Conservation (phyloP, 495 filamentous ascomycete genomes). For the Parachaetomium inaequale region DNA sequence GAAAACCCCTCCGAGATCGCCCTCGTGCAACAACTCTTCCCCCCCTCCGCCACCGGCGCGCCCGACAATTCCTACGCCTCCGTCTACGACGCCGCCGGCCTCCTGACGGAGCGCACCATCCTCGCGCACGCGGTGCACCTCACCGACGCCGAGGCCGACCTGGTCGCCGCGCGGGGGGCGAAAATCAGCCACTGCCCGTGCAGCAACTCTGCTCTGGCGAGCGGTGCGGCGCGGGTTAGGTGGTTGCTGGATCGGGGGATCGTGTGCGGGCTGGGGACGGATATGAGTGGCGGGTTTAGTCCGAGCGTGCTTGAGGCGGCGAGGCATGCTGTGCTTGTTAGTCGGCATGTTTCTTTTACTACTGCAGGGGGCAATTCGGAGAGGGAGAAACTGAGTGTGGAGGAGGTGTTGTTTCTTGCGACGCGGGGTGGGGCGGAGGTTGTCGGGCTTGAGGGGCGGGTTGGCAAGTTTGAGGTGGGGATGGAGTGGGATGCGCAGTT, state of each 20-base stretch:
- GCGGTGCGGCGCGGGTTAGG: slow-evolving; percentile 69
- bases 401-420: slow-evolving; percentile 83
- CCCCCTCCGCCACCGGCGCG: slow-evolving; percentile 31
- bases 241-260: slow-evolving; percentile 69
- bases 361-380: slow-evolving; percentile 35
- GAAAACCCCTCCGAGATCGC: slow-evolving; percentile 73
- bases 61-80: slow-evolving; percentile 58
- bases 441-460: slow-evolving; percentile 61
- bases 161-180: slow-evolving; percentile 57
- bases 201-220: slow-evolving; percentile 74
- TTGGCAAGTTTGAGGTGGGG: slow-evolving; percentile 79
- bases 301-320: slow-evolving; percentile 74
- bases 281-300: slow-evolving; percentile 82
- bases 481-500: slow-evolving; percentile 89
- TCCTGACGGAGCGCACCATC: slow-evolving; percentile 71
- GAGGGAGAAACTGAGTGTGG: slow-evolving; percentile 62
- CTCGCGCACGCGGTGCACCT: slow-evolving; percentile 86
- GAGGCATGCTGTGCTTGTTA: slow-evolving; percentile 72
- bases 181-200: slow-evolving; percentile 84
- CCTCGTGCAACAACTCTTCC: slow-evolving; percentile 70
- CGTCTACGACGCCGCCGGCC: slow-evolving; percentile 70
- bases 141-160: slow-evolving; percentile 53
- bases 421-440: slow-evolving; percentile 77
- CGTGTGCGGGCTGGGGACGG: slow-evolving; percentile 79
- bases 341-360: slow-evolving; percentile 56